phyloP scores from a whole-genome alignment of 1,284 basidiomycete genomes.

The Albatrellus sp. region DNA sequence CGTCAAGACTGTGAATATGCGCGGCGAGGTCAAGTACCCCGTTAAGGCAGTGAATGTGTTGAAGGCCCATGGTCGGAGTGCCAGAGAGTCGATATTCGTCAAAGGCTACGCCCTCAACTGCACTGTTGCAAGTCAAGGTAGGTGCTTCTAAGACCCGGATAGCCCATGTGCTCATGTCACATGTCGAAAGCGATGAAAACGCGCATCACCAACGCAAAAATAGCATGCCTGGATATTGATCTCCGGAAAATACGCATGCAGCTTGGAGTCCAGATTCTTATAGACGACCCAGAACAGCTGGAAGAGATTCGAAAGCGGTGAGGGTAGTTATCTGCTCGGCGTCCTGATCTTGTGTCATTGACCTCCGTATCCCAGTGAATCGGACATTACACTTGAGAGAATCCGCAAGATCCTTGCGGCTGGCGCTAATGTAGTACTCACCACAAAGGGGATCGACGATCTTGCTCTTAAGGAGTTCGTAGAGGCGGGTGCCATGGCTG shows the following conservation, averaged over 20 bases:
- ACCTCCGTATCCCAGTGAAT: constrained; percentile 47
- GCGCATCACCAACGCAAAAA: constrained; percentile 86
- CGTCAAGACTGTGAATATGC: constrained; percentile 88
- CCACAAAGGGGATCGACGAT: constrained; percentile 99
- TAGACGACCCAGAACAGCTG: constrained; percentile 93
- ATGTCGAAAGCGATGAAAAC: constrained; percentile 84
- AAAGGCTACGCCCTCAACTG: constrained; percentile 98
- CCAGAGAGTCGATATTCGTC: constrained; percentile 89
- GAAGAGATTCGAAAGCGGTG: constrained; percentile 93
- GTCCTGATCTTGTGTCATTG: neutral
- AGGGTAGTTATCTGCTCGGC: constrained; percentile 10
- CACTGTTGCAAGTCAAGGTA: constrained; percentile 96
- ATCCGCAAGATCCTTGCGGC: constrained; percentile 93
- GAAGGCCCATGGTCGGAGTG: constrained; percentile 96
- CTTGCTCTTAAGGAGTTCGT: constrained; percentile 98
- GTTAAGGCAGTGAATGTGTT: constrained; percentile 99
- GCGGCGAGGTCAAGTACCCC: constrained; percentile 97
- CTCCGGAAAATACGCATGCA: constrained; percentile 97
- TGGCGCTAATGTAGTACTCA: constrained; percentile 95
- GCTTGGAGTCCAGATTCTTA: constrained; percentile 93
- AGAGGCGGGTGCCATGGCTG: constrained; percentile 98
- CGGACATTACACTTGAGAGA: constrained; percentile 93
- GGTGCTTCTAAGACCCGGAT: constrained; percentile 12
- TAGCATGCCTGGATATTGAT: constrained; percentile 98
- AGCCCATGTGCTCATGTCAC: neutral